phyloP scores from a whole-genome alignment of 768 basidiomycete genomes.

The Rhodotorula babjevae region DNA sequence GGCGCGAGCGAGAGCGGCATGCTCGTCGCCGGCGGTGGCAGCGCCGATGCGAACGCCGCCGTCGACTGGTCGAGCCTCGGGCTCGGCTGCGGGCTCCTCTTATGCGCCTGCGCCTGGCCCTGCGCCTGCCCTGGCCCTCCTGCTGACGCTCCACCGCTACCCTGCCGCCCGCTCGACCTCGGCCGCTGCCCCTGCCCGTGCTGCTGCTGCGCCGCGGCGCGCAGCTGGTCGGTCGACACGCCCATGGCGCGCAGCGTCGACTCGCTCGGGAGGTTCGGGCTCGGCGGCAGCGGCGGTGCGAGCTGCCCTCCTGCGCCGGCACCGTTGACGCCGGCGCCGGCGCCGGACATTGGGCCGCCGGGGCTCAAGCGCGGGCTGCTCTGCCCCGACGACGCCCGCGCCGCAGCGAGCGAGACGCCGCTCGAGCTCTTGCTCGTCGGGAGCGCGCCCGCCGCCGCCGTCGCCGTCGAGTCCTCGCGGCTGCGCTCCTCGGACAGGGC shows the following conservation, averaged over 20 bases:
- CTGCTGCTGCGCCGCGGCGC: slow-evolving; percentile 1
- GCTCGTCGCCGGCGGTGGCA: too few species aligned
- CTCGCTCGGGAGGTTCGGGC: slow-evolving; percentile 14
- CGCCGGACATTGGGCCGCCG: neutral
- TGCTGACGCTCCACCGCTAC: neutral
- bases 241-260: slow-evolving; percentile 13
- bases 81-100: neutral
- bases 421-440: slow-evolving; percentile 4
- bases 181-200: neutral
- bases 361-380: neutral
- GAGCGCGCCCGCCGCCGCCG: neutral
- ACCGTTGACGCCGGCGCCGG: too few species aligned
- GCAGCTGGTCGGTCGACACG: slow-evolving; percentile 6
- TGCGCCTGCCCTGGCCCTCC: neutral
- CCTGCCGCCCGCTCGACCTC: neutral
- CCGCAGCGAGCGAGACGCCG: neutral
- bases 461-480: too few species aligned
- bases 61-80: neutral
- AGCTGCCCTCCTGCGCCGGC: neutral
- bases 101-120: neutral
- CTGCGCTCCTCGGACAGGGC: neutral
- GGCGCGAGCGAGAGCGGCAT: too few species aligned
- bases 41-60: neutral
- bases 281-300: neutral
- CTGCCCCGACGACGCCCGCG: neutral